These are phyloP conservation scores for Diaporthe velutina DNA, from an alignment of 2,329 filamentous ascomycete genomes.

Conservation along the genomic window DNA sequence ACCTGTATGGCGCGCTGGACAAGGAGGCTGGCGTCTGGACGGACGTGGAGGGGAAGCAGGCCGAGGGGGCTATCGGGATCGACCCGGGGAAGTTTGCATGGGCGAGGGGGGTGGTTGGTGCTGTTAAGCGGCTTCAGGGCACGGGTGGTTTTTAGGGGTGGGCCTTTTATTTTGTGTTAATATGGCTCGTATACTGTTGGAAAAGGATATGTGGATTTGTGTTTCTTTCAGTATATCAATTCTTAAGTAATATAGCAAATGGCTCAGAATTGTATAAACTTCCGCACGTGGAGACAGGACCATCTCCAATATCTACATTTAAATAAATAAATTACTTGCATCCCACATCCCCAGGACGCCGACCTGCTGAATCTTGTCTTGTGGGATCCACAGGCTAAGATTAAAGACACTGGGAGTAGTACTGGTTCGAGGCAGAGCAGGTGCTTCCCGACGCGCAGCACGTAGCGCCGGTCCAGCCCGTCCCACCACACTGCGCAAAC, in stretches of 20 bases:
- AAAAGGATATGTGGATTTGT: neutral
- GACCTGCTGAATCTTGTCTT: no score
- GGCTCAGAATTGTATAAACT: neutral
- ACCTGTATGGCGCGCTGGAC: slow-evolving; percentile 66
- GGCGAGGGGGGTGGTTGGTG: slow-evolving; percentile 69
- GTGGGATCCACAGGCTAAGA: fast-evolving
- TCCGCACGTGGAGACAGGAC: no score
- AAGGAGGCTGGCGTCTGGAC: slow-evolving; percentile 73
- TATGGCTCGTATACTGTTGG: no score
- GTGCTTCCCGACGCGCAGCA: slow-evolving; percentile 41
- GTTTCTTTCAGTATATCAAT: neutral
- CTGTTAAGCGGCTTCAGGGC: slow-evolving; percentile 69
- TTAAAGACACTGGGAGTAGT: slow-evolving; percentile 44
- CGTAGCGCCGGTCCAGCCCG: slow-evolving; percentile 42
- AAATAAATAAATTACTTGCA: fast-evolving
- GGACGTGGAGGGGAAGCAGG: slow-evolving; percentile 62
- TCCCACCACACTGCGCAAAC: slow-evolving; percentile 41
- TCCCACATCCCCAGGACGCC: no score
- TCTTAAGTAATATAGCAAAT: neutral
- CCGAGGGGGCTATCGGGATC: slow-evolving; percentile 63
- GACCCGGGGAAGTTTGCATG: slow-evolving; percentile 69
- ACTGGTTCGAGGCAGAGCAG: slow-evolving; percentile 42
- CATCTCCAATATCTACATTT: neutral
- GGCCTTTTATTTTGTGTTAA: neutral
- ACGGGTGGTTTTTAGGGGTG: slow-evolving; percentile 62